These are phyloP conservation scores for Mortierella sp. DNA, from an alignment of 371 early-diverging fungal genomes.

Conservation along the genomic window DNA sequence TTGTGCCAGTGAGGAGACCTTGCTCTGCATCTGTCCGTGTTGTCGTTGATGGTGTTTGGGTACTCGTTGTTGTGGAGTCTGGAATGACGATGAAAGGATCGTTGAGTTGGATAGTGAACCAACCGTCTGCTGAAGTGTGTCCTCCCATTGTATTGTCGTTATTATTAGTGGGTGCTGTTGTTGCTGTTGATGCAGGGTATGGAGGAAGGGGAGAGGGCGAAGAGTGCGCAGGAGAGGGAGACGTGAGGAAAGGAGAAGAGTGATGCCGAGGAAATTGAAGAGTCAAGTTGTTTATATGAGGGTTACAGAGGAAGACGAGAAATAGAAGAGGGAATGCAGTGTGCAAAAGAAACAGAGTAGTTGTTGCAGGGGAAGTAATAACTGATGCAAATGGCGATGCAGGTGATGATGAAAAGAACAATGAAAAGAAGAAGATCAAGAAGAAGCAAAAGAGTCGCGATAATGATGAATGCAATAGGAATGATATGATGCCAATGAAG, in stretches of 20 bases:
- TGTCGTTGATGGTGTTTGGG: not conserved
- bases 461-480: not conserved
- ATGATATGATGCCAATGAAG: not conserved
- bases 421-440: not conserved
- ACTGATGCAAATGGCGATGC: not conserved
- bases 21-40: constrained; percentile 13
- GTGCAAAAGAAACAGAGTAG: not conserved
- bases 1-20: constrained; percentile 23
- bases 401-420: not conserved
- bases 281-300: not conserved
- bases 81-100: constrained; percentile 35
- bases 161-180: not conserved
- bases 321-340: not conserved
- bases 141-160: constrained; percentile 15
- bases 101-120: constrained; percentile 41
- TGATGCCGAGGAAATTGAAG: not conserved
- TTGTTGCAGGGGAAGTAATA: not conserved
- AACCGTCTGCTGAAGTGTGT: constrained; percentile 21
- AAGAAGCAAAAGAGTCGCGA: no score
- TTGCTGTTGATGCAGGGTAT: not conserved
- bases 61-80: constrained; percentile 3
- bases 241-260: not conserved
- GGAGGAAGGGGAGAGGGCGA: not conserved
- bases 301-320: not conserved
- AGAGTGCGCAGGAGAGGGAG: not conserved